Base-by-base conservation (phyloP, 2,329 filamentous ascomycete species). In the Parafenestella ontariensis region DNA sequence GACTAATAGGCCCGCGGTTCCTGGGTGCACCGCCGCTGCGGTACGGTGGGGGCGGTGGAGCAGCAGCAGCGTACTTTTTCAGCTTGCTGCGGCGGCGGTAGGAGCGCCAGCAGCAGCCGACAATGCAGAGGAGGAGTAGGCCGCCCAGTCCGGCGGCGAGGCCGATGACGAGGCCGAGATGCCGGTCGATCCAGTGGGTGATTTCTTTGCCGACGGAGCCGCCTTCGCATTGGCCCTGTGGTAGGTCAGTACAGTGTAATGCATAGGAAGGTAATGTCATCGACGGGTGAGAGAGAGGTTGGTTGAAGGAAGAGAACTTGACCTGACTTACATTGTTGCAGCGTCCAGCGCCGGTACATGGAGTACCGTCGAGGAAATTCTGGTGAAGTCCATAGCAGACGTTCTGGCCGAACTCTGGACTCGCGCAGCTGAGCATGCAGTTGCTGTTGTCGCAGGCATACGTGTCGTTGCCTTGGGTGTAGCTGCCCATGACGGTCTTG, bases 321-420 rank as follows among this genome's bases (percentile, higher is more conserved):
- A n/a, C n/a, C n/a, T n/a, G n/a, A 76, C 81, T 79, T 76, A 84
- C 82, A 66, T 93, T 94, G 46, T 75, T 72, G 76, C 95, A 99
- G 52, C 80, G 82, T 6, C 95, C 95, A 49, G 91, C 91, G 17
- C 89, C 90, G 47, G 87, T 83, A 72, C 95, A 99, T 1, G 85
- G 79, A 1, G 95, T 98, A 17, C 95, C 95, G 71, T 99, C 95
- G 26, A 98, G 81, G 77, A 96, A 98, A 77, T 96, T 95, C 73
- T 97, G 92, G 72, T 91, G 88, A 78, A 96, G 85, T 20, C 84
- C 84, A 56, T 89, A 88, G 76, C 92, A 96, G 7, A 83, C 81
- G 53, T 85, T 84, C 5, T 79, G 59, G 7, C 85, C 85, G 53
- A 93, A 88, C 52, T 86, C 80, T 4, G 91, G 87, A 21, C 88